Base-by-base conservation (phyloP, 257 asterid species). In the Galeopsis tetrahit region DNA sequence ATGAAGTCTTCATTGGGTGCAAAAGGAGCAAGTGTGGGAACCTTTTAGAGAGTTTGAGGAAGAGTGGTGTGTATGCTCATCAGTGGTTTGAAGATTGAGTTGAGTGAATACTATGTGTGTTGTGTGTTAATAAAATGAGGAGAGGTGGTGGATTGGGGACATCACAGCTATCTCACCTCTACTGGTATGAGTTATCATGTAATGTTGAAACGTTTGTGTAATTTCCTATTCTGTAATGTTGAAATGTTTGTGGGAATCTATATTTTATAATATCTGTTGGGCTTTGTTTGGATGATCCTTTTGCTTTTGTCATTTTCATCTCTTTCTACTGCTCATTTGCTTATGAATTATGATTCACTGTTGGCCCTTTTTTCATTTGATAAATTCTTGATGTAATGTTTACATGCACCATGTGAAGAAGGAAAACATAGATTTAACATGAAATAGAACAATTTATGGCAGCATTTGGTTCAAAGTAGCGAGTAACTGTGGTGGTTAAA, bases 51-150 rank as follows among this genome's bases (percentile, higher is more conserved):
- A 80, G 89, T 77, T 85, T 88, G 43, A 81, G 97, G 78, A 79
- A 79, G 79, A 81, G 85, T 0, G 95, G 96, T 5, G 76, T 93
- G 13, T 90, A 87, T 80, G 96, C 63, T 63, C 97, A 90, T 74
- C 83, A 79, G 78, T 85, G 92, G 93, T 59, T 61, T 34, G 87
- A 85, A 17, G 84, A 82, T 40, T 82, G 83, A 84, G 69, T 17
- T 10, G 34, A 15, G 59, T 46, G 14, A 28, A 7, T 35, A 73
- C 43, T 4, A 39, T 59, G 70, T 68, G 73, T 74, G 64, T 11
- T 62, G 66, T 49, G 15, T 62, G 68, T 52, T 36, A 76, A 80
- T 80, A 80, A 80, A 63, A 35, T 36, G 69, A 40, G 81, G 61
- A 28, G 60, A n/a, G 39, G n/a, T 56, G 78, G 78, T 58, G 34